Base-by-base conservation (phyloP, 2,329 filamentous ascomycete species). In the Alternaria triticina region DNA sequence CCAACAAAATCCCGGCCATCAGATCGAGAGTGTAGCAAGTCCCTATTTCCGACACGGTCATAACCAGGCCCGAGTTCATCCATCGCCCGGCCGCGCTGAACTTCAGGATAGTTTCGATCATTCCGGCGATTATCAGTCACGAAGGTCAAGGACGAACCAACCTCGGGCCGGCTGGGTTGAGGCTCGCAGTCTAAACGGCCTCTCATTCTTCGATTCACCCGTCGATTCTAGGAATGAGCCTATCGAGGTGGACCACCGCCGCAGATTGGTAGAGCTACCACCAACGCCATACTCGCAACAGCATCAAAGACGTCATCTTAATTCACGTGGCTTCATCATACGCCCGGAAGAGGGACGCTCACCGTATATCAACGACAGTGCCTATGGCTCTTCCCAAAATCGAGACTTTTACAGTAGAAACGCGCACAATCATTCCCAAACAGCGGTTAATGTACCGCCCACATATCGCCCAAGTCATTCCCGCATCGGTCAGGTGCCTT, bases 1-100 rank as follows among this genome's bases (percentile, higher is more conserved):
- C 13, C 54, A 54, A 44, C 61, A 64, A 12, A 62, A 70, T 47
- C 64, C 70, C n/a, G 54, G 44, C 5, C 61, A 55, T 15, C 66
- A 70, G 59, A 56, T 69, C 54, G 68, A 76, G 49, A 76, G 44
- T 72, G 76, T 82, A 57, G 72, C 78, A 70, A 83, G 81, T 76
- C 79, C 81, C 10, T 81, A 81, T 65, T 82, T 82, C 65, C 69
- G 64, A 49, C 70, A 59, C 62, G 70, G 57, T 50, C 67, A 61
- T 64, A 65, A 54, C 43, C 61, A 62, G 62, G 64, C 63, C 59
- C 60, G 65, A 57, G 13, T 50, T 8, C 57, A 57, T 51, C 57
- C 66, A 44, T 60, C 60, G 49, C 27, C 62, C 52, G 54, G 67
- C 59, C 58, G 71, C 65, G 64, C 72, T 75, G 72, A 78, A 69